A percentile compares a stretch with the other conserved stretches of the same genome.
phyloP scores from a whole-genome alignment of 495 filamentous ascomycete genomes.

The Umbilicaria muhlenbergii region DNA sequence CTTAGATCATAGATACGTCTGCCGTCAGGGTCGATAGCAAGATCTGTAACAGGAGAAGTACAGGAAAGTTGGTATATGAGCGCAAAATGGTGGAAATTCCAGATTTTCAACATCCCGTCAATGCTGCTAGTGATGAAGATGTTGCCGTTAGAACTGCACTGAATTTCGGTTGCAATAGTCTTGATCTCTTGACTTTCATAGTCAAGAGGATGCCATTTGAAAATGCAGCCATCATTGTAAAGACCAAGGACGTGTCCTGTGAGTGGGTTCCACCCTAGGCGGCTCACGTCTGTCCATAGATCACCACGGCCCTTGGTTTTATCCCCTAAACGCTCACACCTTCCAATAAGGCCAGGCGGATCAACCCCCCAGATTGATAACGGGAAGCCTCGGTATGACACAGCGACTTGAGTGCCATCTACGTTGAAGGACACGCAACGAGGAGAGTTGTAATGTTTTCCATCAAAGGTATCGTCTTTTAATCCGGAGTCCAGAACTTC shows the following conservation, averaged over 20 bases:
- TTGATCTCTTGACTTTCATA: conserved; percentile 1
- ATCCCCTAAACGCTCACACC: neutral
- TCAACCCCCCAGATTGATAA: neutral
- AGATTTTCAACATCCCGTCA: conserved; percentile 12
- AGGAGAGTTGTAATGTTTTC: neutral
- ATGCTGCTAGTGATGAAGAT: conserved; percentile 11
- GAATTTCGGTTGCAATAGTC: neutral
- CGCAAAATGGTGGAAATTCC: conserved; percentile 8
- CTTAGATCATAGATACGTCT: conserved; percentile 16
- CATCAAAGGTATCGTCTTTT: neutral
- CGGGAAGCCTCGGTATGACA: neutral
- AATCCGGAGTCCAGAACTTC: neutral
- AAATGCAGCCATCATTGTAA: neutral
- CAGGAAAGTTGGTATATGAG: conserved; percentile 9
- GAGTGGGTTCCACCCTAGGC: neutral
- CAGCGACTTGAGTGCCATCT: neutral
- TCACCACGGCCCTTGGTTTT: neutral
- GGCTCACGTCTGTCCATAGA: neutral
- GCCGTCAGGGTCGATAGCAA: conserved; percentile 13
- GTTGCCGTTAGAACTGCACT: conserved; percentile 11
- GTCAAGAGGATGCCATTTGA: conserved; percentile 3
- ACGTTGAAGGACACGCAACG: neutral
- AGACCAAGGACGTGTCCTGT: neutral
- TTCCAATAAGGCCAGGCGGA: neutral
- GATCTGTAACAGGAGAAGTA: conserved; percentile 3